These are phyloP conservation scores for Aspergillus heteromorphus DNA, from an alignment of 495 filamentous ascomycete species.

Conservation along the genomic window DNA sequence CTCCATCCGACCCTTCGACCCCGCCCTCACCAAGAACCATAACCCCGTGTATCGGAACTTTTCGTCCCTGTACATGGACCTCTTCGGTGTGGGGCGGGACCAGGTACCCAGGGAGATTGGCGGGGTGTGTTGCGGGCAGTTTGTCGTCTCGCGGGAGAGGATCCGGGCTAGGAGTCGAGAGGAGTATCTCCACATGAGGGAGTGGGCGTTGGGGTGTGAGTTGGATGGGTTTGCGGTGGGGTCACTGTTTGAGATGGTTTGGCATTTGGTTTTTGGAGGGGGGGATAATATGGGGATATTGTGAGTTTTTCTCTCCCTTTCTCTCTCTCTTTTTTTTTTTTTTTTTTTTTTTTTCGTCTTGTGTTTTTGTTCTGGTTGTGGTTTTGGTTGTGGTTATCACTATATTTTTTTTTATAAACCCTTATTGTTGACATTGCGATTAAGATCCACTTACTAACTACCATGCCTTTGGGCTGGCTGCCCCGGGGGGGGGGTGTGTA, in stretches of 20 bases:
- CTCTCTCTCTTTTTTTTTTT: too few species aligned
- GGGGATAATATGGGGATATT: too few species aligned
- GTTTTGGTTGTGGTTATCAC: too few species aligned
- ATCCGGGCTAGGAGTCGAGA: constrained; percentile 36
- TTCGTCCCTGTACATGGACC: constrained; percentile 6
- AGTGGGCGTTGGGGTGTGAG: constrained; percentile 51
- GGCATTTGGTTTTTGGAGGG: too few species aligned
- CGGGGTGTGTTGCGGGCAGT: constrained; percentile 57
- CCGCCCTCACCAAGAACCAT: constrained; percentile 15
- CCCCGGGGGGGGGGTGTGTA: too few species aligned
- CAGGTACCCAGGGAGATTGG: constrained; percentile 26
- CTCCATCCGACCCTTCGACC: constrained; percentile 10
- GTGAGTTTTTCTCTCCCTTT: too few species aligned
- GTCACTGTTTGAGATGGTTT: constrained; percentile 56
- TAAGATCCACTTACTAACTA: not conserved
- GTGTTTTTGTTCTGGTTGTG: too few species aligned
- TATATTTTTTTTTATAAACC: too few species aligned
- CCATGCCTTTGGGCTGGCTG: too few species aligned
- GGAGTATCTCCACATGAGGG: constrained; percentile 45
- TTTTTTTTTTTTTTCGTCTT: too few species aligned
- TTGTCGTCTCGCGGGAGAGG: constrained; percentile 49
- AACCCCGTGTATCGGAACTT: constrained; percentile 7
- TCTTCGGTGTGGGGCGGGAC: constrained; percentile 26
- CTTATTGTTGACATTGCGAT: too few species aligned
- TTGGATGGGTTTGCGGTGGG: constrained; percentile 47